Conservation (phyloP, 257 asterid genomes). For the Lycium ferocissimum region DNA sequence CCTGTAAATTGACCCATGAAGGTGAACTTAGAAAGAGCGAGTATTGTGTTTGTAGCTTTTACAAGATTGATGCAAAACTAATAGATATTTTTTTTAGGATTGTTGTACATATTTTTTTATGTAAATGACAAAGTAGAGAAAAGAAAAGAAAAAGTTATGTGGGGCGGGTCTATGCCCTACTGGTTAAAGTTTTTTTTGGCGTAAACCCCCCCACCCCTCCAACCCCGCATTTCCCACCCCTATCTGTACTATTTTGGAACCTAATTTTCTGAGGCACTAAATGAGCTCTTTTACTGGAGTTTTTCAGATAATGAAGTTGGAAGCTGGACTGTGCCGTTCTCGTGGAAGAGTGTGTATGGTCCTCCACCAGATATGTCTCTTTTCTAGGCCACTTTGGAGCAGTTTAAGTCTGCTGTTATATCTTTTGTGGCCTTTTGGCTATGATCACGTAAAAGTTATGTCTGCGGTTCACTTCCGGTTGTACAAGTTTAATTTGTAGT, state of each 20-base stretch:
- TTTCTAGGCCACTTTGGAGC: conserved; percentile 48
- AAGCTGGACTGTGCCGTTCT: conserved; percentile 75
- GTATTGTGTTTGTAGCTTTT: neutral
- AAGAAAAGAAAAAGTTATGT: neutral
- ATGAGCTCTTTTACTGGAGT: neutral
- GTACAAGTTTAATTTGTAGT: neutral
- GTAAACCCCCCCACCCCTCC: neutral
- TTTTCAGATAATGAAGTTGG: conserved; percentile 60
- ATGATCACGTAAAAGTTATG: neutral
- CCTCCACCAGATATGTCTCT: conserved; percentile 83
- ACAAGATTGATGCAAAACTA: conserved; percentile 8
- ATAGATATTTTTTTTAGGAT: neutral
- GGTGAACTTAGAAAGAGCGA: neutral
- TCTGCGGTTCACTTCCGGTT: neutral
- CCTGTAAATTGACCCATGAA: conserved; percentile 1
- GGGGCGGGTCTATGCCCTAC: neutral
- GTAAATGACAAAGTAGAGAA: neutral
- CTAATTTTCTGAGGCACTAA: neutral
- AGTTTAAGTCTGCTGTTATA: neutral
- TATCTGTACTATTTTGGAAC: neutral
- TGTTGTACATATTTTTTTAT: neutral
- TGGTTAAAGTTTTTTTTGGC: neutral
- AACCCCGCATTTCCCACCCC: neutral
- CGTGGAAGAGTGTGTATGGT: conserved; percentile 95
- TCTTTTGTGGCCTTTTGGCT: neutral